A percentile compares a stretch with the other conserved stretches of the same genome.
Evolutionary conservation across 805 yeast species (phyloP).

Genomic region (Ogataea ramenticola): DNA sequence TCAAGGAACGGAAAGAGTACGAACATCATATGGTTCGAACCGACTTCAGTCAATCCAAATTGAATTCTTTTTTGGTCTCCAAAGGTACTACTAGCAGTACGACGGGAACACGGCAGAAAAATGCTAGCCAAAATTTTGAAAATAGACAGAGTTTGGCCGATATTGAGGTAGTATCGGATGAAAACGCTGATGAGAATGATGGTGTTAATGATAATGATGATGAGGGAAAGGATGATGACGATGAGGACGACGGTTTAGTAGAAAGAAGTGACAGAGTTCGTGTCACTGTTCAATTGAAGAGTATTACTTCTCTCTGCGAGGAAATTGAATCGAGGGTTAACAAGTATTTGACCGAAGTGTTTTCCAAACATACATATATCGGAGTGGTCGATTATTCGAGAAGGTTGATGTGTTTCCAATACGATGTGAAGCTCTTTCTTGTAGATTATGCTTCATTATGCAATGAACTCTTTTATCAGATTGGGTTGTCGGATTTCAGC

Average conservation of each 20-base stretch:
- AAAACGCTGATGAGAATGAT: not conserved
- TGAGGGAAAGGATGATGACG: not conserved
- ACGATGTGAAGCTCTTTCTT: conserved; percentile 67
- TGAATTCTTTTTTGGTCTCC: conserved; percentile 29
- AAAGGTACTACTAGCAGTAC: not conserved
- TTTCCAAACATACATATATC: conserved; percentile 64
- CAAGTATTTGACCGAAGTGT: conserved; percentile 53
- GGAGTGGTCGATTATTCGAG: conserved; percentile 73
- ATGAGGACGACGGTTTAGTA: not conserved
- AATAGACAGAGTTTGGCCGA: not conserved
- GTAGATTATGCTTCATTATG: conserved; percentile 74
- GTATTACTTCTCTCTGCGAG: conserved; percentile 49
- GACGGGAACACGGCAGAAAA: too few species aligned
- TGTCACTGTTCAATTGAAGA: conserved; percentile 42
- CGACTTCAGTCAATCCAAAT: conserved; percentile 55
- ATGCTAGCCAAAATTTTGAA: not conserved
- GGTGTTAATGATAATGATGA: not conserved
- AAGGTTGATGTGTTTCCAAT: conserved; percentile 77
- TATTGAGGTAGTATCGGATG: not conserved
- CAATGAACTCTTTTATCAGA: conserved; percentile 71
- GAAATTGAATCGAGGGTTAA: conserved; percentile 41
- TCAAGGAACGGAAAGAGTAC: conserved; percentile 37
- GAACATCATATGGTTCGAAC: conserved; percentile 69
- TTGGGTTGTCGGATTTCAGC: conserved; percentile 68
- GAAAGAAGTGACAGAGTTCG: conserved; percentile 14